Evolutionary conservation across 176 grass and related monocot species (phyloP).

Genomic region (Cocos nucifera): DNA sequence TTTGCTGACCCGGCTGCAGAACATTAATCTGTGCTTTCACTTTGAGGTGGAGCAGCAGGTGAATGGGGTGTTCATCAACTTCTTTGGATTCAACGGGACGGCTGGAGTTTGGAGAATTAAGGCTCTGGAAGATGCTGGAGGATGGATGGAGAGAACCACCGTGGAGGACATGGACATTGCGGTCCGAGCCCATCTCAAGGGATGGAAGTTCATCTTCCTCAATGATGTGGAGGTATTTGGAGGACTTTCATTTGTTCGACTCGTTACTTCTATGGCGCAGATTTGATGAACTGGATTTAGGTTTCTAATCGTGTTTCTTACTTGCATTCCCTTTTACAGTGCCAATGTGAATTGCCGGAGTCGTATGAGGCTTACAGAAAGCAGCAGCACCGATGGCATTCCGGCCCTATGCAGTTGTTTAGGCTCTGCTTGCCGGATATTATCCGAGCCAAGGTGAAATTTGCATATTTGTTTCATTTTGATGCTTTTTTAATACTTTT

Average conservation of each 20-base stretch:
- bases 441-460: conserved; percentile 63
- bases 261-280: background rate
- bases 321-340: conserved; percentile 33
- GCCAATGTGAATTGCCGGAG: conserved; percentile 95
- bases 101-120: conserved; percentile 95
- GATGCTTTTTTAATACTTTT: too few species aligned
- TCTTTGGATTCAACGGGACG: conserved; percentile 96
- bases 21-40: conserved; percentile 97
- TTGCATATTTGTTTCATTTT: too few species aligned
- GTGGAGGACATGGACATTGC: conserved; percentile 99
- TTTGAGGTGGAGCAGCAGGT: conserved; percentile 99
- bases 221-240: conserved; percentile 83
- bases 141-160: conserved; percentile 94
- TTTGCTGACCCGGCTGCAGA: conserved; percentile 73
- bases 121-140: conserved; percentile 77
- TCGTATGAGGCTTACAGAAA: conserved; percentile 99
- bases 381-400: conserved; percentile 99
- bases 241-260: background rate
- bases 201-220: conserved; percentile 92
- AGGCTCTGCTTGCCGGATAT: conserved; percentile 90
- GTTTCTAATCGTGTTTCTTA: background rate
- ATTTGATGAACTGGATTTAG: background rate
- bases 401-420: conserved; percentile 94
- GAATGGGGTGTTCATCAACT: conserved; percentile 79
- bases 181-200: conserved; percentile 75